These are phyloP conservation scores for Phytophthora niederhauseri DNA, from an alignment of 352 stramenopile species.

Conservation along the genomic window DNA sequence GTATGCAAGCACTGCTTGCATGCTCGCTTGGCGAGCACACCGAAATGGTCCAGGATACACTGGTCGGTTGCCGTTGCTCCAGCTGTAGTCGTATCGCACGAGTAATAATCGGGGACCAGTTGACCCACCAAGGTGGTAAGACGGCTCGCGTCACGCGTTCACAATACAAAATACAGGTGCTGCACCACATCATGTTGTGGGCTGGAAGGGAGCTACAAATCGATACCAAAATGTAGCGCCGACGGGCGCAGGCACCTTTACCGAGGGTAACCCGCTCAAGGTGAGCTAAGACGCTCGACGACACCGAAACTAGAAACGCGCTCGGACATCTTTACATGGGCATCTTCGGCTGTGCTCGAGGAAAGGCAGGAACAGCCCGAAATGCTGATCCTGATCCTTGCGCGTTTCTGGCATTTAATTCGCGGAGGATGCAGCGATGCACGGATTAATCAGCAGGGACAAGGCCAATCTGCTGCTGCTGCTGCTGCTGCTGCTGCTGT, in stretches of 20 bases:
- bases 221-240: neutral
- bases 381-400: conserved; percentile 20
- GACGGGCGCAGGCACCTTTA: conserved; percentile 19
- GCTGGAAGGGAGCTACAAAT: neutral
- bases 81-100: conserved; percentile 20
- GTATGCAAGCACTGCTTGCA: too few relatives aligned
- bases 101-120: neutral
- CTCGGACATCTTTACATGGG: conserved; percentile 32
- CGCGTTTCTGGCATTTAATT: conserved; percentile 33
- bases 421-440: neutral
- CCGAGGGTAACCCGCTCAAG: conserved; percentile 8
- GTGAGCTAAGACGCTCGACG: conserved; percentile 16
- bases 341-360: conserved; percentile 35
- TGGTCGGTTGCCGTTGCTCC: conserved; percentile 12
- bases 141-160: too few relatives aligned
- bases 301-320: conserved; percentile 30
- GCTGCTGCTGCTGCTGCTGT: too few relatives aligned
- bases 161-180: too few relatives aligned
- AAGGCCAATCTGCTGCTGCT: neutral
- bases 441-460: conserved; percentile 1
- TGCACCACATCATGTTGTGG: neutral
- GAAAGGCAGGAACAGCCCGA: conserved; percentile 19
- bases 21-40: conserved; percentile 9
- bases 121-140: too few relatives aligned
- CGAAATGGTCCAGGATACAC: conserved; percentile 23